Percentiles rank a stretch among this genome's conserved stretches.
Evolutionary conservation across 352 stramenopile species (phyloP).

Genomic region (Phytopythium mirpurense): DNA sequence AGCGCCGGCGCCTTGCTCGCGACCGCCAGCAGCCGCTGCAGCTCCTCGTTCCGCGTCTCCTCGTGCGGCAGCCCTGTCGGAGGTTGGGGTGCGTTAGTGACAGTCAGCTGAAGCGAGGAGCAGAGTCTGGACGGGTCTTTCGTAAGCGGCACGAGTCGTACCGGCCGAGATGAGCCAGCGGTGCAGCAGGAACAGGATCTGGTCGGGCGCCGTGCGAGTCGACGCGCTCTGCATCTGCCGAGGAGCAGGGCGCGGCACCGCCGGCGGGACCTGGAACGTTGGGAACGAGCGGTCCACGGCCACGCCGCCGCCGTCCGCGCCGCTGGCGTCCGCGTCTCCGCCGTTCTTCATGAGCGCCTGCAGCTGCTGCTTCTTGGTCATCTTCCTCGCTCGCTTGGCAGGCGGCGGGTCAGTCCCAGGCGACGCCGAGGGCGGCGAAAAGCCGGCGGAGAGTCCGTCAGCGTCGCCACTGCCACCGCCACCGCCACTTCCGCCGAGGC

Average conservation of each 20-base stretch:
- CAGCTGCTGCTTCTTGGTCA: slow-evolving; percentile 7
- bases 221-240: background rate
- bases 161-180: slow-evolving; percentile 26
- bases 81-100: too few species aligned
- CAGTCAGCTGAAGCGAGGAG: too few species aligned
- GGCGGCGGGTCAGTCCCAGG: background rate
- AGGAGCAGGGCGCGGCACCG: too few species aligned
- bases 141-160: background rate
- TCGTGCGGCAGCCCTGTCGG: slow-evolving; percentile 10
- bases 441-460: too few species aligned
- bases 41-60: slow-evolving; percentile 11
- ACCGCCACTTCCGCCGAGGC: too few species aligned
- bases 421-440: background rate
- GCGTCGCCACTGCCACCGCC: too few species aligned
- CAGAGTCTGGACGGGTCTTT: too few species aligned
- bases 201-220: slow-evolving; percentile 9
- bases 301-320: background rate
- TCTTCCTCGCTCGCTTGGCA: slow-evolving; percentile 15
- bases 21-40: slow-evolving; percentile 12
- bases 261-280: background rate
- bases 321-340: background rate
- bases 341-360: background rate
- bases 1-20: background rate
- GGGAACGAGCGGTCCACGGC: background rate
- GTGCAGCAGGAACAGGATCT: slow-evolving; percentile 9